phyloP scores from a whole-genome alignment of 805 yeast genomes.

The Monosporozyma aerobia region DNA sequence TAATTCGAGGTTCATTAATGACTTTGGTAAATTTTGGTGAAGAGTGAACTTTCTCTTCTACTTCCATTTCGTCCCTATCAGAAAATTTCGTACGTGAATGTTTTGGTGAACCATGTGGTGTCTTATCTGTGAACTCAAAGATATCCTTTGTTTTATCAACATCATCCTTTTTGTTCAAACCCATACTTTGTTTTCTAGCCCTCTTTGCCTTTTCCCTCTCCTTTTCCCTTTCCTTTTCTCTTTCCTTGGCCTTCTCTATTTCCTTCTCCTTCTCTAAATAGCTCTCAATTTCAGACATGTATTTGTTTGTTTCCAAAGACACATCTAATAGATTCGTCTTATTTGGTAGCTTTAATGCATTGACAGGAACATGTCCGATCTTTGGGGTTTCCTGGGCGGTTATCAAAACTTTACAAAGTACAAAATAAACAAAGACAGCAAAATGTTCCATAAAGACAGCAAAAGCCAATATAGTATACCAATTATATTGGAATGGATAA shows the following conservation, averaged over 20 bases:
- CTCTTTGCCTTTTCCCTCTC: neutral
- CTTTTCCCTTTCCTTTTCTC: neutral
- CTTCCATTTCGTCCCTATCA: neutral
- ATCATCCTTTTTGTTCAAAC: neutral
- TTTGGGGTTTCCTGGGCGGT: neutral
- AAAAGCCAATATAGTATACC: slow-evolving; percentile 30
- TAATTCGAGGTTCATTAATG: slow-evolving; percentile 1
- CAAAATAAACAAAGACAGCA: slow-evolving; percentile 4
- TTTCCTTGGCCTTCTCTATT: neutral
- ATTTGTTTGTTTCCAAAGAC: slow-evolving; percentile 6
- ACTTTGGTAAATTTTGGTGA: slow-evolving; percentile 2
- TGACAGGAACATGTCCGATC: slow-evolving; percentile 3
- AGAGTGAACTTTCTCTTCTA: neutral
- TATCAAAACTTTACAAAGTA: slow-evolving; percentile 3
- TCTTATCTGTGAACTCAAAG: neutral
- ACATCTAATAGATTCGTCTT: slow-evolving; percentile 6
- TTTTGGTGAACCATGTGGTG: neutral
- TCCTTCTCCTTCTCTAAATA: neutral
- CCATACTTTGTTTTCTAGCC: neutral
- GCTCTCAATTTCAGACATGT: slow-evolving; percentile 4
- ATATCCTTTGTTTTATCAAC: slow-evolving; percentile 1
- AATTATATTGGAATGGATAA: slow-evolving; percentile 21
- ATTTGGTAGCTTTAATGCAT: neutral
- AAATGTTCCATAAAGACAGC: slow-evolving; percentile 30
- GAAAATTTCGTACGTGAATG: neutral